Evolutionary conservation across 106 monocot species (phyloP).

Genomic region (Acorus calamus): DNA sequence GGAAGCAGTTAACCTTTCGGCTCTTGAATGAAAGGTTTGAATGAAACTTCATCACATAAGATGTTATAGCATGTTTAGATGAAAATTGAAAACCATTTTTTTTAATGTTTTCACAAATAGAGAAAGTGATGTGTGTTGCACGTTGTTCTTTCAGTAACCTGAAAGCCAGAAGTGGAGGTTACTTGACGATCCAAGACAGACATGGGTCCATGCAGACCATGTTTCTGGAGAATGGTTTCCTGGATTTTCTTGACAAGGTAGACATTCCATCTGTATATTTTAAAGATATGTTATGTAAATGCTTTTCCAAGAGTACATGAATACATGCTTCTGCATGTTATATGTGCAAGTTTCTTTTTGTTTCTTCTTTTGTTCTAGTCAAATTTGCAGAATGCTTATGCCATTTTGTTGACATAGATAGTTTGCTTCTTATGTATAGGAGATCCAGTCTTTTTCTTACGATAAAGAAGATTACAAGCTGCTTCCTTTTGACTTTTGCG

Average conservation of each 20-base stretch:
- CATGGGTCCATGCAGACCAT: conserved; percentile 27
- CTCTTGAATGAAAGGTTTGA: conserved; percentile 57
- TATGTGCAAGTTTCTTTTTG: not conserved
- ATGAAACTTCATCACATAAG: not conserved
- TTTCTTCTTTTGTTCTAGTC: not conserved
- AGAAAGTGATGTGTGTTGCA: not conserved
- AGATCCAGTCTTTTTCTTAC: conserved; percentile 66
- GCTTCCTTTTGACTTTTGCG: conserved; percentile 88
- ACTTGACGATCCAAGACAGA: conserved; percentile 52
- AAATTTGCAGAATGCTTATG: too few relatives aligned
- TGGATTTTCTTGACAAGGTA: conserved; percentile 79
- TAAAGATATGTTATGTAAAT: not conserved
- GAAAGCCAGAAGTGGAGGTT: conserved; percentile 45
- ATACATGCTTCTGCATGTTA: not conserved
- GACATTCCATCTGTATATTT: not conserved
- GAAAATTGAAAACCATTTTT: not conserved
- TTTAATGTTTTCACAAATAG: not conserved
- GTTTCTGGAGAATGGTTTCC: conserved; percentile 66
- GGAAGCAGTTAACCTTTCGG: conserved; percentile 85
- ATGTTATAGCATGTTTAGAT: too few relatives aligned
- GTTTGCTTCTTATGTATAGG: conserved; percentile 23
- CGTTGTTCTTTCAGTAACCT: conserved; percentile 20
- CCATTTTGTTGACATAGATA: too few relatives aligned
- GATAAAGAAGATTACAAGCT: conserved; percentile 69
- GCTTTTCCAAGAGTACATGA: not conserved